Evolutionary conservation across 2,329 filamentous ascomycete genomes (phyloP), one percentile per base, ranked within the genome.

Genomic region (Beauveria scarabaeidicola): DNA sequence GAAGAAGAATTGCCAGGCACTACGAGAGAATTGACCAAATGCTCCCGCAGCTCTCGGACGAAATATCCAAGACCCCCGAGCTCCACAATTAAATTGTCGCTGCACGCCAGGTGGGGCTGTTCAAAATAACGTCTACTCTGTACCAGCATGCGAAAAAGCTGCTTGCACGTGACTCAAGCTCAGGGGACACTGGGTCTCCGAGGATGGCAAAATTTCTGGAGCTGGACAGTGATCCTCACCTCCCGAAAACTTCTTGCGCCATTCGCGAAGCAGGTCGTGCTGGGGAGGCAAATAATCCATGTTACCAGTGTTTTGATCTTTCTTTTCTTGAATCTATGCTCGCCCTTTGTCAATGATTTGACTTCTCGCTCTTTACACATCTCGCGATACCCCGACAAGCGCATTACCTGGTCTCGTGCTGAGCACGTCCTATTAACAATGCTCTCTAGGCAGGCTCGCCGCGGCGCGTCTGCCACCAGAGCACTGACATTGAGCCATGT

Each of bases 401-500:
- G 46, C 54, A 50, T n/a, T 43, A 10, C 36, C 29, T 23, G 2
- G 44, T 25, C 54, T 50, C 32, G 32, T 50, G 44, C 32, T 19
- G 36, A 41, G 36, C 51, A n/a, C 57, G 38, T 17, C 27, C 38
- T 51, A 51, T 32, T 23, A 67, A 69, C 60, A 59, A 75, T 75
- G 73, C 69, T 75, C 57, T 64, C 72, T 38, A 69, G 70, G 61
- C 72, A 72, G 47, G 67, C 70, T 36, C 64, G 68, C 61, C 66
- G 68, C 64, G 63, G 69, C 59, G 62, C 70, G 17, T 63, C 66
- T 40, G 63, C 68, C 43, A 69, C 66, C 21, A 65, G 65, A 27
- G 61, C 61, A 11, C 55, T 65, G 36, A 36, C 60, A 32, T 36
- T 64, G 51, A 59, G 64, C 27, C 60, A 65, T 50, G 63, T 63